phyloP scores from a whole-genome alignment of 2,329 filamentous ascomycete species.

The Parafenestella ontariensis region DNA sequence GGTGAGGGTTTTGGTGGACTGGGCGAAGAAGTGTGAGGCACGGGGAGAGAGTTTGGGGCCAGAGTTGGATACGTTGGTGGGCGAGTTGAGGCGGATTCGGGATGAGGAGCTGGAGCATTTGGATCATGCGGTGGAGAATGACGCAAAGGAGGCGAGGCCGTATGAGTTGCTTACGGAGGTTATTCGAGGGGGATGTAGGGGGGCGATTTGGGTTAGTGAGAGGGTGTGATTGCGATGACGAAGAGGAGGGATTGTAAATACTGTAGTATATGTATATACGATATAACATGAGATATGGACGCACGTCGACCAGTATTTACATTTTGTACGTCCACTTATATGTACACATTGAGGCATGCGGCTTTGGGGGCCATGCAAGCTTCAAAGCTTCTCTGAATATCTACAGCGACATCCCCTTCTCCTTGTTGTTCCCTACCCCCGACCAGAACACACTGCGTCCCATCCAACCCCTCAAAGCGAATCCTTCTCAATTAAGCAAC shows the following conservation, averaged over 20 bases:
- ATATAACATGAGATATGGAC: background rate
- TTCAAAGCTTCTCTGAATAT: background rate
- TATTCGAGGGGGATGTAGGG: slow-evolving; percentile 87
- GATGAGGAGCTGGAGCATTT: slow-evolving; percentile 98
- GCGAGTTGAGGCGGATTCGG: slow-evolving; percentile 79
- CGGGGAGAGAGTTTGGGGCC: slow-evolving; percentile 80
- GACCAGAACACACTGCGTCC: background rate
- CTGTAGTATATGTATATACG: background rate
- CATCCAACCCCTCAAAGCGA: background rate
- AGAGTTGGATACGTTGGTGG: slow-evolving; percentile 76
- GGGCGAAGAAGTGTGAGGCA: slow-evolving; percentile 77
- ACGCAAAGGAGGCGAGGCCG: slow-evolving; percentile 86
- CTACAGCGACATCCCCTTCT: background rate
- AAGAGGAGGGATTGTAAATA: background rate
- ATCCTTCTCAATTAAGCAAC: slow-evolving; percentile 14
- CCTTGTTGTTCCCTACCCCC: background rate
- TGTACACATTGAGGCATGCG: background rate
- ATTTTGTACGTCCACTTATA: background rate
- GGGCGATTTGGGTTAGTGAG: slow-evolving; percentile 92
- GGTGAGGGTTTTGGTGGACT: slow-evolving; percentile 80
- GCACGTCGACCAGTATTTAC: background rate
- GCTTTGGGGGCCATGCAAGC: background rate
- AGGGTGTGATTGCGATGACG: slow-evolving; percentile 58
- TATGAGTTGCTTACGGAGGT: slow-evolving; percentile 88
- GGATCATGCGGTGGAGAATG: slow-evolving; percentile 92